Conservation (phyloP, 139 green algal genomes). For the Chlorella sp. region DNA sequence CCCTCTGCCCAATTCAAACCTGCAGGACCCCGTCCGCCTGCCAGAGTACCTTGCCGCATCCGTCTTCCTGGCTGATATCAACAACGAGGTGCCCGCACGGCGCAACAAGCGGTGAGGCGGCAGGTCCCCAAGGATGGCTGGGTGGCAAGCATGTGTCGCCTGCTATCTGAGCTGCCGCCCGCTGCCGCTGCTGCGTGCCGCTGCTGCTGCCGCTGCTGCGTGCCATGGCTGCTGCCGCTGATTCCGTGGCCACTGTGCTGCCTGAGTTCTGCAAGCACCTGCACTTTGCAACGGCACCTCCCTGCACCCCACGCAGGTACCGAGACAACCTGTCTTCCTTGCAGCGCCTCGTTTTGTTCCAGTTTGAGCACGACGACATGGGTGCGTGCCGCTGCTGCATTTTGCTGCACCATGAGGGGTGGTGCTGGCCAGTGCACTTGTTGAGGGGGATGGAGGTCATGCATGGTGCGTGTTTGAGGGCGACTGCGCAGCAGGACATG, state of each 20-base stretch:
- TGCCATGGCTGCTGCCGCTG: no score
- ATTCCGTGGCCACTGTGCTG: no score
- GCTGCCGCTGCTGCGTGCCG: not conserved
- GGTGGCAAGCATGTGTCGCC: no score
- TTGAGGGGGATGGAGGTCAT: not conserved
- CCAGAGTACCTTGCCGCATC: conserved; percentile 69
- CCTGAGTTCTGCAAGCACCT: not conserved
- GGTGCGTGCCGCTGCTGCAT: conserved; percentile 53
- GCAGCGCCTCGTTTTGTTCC: conserved; percentile 76
- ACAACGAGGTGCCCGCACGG: conserved; percentile 72
- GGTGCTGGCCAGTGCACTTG: not conserved
- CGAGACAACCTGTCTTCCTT: conserved; percentile 74
- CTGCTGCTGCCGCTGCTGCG: no score
- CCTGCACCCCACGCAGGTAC: conserved; percentile 52
- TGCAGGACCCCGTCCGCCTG: conserved; percentile 71
- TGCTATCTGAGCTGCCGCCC: no score
- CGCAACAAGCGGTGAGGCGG: not conserved
- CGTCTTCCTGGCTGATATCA: conserved; percentile 88
- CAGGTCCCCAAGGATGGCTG: no score
- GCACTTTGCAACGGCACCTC: not conserved
- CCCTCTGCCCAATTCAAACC: not conserved
- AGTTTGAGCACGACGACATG: conserved; percentile 82
- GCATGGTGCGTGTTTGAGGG: not conserved
- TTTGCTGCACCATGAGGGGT: not conserved
- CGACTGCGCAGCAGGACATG: not conserved